A percentile compares a stretch with the other conserved stretches of the same genome.
phyloP scores from a whole-genome alignment of 345 rosid genomes.

The Eucalyptus curtisii region DNA sequence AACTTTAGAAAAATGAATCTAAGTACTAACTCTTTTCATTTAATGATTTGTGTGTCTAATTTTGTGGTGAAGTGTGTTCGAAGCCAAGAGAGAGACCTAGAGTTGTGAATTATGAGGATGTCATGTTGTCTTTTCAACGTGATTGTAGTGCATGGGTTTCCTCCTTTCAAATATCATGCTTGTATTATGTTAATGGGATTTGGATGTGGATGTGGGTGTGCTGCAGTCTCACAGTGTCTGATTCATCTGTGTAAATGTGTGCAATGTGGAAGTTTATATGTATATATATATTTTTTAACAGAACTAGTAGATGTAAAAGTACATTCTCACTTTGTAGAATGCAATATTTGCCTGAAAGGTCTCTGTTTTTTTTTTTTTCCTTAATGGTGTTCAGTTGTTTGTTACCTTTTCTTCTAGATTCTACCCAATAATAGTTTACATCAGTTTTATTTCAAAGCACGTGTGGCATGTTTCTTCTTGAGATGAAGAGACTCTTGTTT shows the following conservation, averaged over 20 bases:
- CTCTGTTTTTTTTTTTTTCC: neutral
- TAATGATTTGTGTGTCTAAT: neutral
- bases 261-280: neutral
- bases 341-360: neutral
- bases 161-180: neutral
- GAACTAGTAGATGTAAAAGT: neutral
- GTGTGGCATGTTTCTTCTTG: neutral
- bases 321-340: neutral
- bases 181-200: neutral
- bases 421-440: neutral
- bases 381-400: neutral
- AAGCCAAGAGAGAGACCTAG: neutral
- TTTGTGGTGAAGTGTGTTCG: neutral
- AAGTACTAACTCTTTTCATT: neutral
- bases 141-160: neutral
- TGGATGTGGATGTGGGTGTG: neutral
- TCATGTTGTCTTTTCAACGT: neutral
- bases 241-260: neutral
- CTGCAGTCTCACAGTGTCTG: neutral
- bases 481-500: neutral
- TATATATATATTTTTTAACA: neutral
- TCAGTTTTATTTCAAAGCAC: neutral
- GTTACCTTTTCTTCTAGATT: neutral
- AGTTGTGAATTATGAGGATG: neutral
- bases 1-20: neutral